Base-by-base conservation (phyloP, 192 early-diverging fungal species). In the Podila epigama region DNA sequence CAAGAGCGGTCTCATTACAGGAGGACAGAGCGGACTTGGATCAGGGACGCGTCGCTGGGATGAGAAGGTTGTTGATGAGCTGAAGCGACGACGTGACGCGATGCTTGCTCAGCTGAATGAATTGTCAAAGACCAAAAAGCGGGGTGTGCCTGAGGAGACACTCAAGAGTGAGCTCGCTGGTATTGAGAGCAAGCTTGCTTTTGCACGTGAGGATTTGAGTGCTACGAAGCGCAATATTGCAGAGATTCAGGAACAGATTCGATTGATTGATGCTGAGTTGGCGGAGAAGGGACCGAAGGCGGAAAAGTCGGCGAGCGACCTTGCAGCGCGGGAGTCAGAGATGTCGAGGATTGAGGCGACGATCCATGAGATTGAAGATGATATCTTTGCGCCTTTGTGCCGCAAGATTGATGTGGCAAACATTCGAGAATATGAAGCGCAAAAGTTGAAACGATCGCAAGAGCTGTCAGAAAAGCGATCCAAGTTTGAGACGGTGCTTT, bases 1-100 rank as follows among this genome's bases (percentile, higher is more conserved):
- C 81, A 96, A 94, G 66, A 96, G 89, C 55, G 98, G 98, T 32
- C 82, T 98, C 71, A 98, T 99, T 50, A 98, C 97, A 4, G 98
- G 93, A 64, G 92, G 92, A 5, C 77, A 85, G 36, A 82, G 81
- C 61, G 65, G 88, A 1, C 60, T 79, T 51, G 78, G 82, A 51
- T 69, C 81, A 7, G 68, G 48, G 20, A 83, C 81, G 28, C 83
- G 89, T 52, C 77, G 92, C 39, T 98, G 96, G 95, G 92, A 97
- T 52, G 96, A 96, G 25, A 88, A 89, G 20, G 94, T 95, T 22
- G 83, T 98, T 18, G 96, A 97, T 53, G 90, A 89, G 20, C 69
- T 94, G 69, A 86, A 86, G 48, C 88, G 87, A 55, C 88, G 88
- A 5, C 88, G 92, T 33, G 93, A 94, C 48, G 71, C 82, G 12